Base-by-base conservation (phyloP, 2,329 filamentous ascomycete species). In the Rugonectria rugulosa region DNA sequence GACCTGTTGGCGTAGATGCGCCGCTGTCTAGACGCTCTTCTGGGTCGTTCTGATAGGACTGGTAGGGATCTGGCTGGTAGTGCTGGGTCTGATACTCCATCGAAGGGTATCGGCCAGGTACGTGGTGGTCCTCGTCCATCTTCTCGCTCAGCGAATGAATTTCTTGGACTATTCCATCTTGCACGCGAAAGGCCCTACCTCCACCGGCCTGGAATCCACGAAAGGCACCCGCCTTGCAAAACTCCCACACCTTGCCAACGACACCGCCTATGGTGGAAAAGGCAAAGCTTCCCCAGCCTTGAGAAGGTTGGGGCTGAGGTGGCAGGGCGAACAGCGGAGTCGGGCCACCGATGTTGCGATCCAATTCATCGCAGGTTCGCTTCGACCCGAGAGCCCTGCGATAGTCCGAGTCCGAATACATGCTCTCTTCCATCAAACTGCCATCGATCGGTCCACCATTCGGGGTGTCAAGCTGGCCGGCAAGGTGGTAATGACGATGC, bases 151-250 rank as follows among this genome's bases (percentile, higher is more conserved):
- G 34, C 17, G 54, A 32, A 20, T 53, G 47, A 34, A 59, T 42
- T 40, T 70, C 67, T 36, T 64, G 53, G 12, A 68, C 37, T n/a
- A 57, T 58, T 7, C 55, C 63, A 12, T 59, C 54, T 15, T 59
- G 60, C 63, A 91, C 76, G 6, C 82, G 77, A 68, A 93, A 96
- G 21, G 86, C 87, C 56, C 79, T 80, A 8, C 93, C 94, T 3
- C 89, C 91, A 7, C 93, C 94, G 11, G 93, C 92, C 59, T 93
- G 88, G 72, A 97, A 97, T 0, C 93, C 93, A 50, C 84, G 83
- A 68, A 97, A 96, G 0, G 89, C 85, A 8, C 82, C 85, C 0
- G 78, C 77, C 71, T 80, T 90, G 77, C 93, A 97, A 66, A 97
- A 95, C 63, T 92, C 85, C 83, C 91, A 92, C 0, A 96, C 86